Conservation (phyloP, 495 filamentous ascomycete species). For the Penicillium psychrofluorescens region DNA sequence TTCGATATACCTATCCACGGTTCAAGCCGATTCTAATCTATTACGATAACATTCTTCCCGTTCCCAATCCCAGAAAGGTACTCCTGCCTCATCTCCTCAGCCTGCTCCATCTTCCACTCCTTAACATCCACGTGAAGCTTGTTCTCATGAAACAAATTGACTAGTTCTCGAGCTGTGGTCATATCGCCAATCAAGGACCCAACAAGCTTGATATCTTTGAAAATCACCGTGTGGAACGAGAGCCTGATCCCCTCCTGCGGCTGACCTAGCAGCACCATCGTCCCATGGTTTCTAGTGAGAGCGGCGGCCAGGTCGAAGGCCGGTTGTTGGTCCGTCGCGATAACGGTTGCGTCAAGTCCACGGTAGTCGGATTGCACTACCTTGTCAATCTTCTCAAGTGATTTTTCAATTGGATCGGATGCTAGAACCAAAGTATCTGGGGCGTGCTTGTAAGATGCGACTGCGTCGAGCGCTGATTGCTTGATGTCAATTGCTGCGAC, state of each 20-base stretch:
- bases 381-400: neutral
- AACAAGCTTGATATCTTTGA: constrained; percentile 7
- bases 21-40: neutral
- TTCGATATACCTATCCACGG: no score
- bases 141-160: constrained; percentile 1
- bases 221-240: constrained; percentile 3
- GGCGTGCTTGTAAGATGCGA: constrained; percentile 1
- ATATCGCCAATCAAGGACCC: constrained; percentile 7
- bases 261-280: constrained; percentile 7
- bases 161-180: neutral
- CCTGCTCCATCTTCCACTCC: constrained; percentile 6
- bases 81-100: constrained; percentile 3
- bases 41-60: constrained; percentile 6
- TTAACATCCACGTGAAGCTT: constrained; percentile 3
- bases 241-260: constrained; percentile 6
- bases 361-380: neutral
- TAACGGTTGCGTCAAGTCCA: constrained; percentile 6
- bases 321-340: constrained; percentile 3
- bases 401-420: constrained; percentile 2
- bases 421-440: constrained; percentile 2
- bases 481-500: constrained; percentile 13
- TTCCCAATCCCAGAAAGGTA: neutral
- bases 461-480: constrained; percentile 1
- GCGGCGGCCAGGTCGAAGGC: constrained; percentile 7
- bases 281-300: constrained; percentile 7